Evolutionary conservation across 345 rosid species (phyloP).

Genomic region (Physaria fendleri): DNA sequence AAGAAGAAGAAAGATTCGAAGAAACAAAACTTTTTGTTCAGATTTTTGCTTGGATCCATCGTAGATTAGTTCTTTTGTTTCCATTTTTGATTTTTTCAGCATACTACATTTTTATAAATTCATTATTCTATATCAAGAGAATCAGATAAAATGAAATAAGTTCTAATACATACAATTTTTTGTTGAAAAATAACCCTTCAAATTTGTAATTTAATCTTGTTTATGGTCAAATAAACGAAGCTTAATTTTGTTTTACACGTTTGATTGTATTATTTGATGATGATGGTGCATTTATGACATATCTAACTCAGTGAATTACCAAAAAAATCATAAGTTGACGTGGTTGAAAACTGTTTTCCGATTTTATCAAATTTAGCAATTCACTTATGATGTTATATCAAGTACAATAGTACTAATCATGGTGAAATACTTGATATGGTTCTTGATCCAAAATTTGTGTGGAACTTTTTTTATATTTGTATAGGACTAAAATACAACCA

Average conservation of each 20-base stretch:
- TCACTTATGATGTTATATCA: neutral
- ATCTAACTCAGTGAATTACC: neutral
- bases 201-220: neutral
- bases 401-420: neutral
- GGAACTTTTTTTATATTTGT: neutral
- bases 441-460: neutral
- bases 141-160: too few relatives aligned
- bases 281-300: neutral
- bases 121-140: too few relatives aligned
- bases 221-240: slow-evolving; percentile 1
- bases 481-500: neutral
- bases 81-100: neutral
- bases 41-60: slow-evolving; percentile 29
- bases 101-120: neutral
- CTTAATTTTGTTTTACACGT: too few relatives aligned
- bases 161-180: too few relatives aligned
- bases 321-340: neutral
- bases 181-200: too few relatives aligned
- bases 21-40: slow-evolving; percentile 25
- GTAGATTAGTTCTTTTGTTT: slow-evolving; percentile 20
- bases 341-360: neutral
- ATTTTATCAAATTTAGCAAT: neutral
- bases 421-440: neutral
- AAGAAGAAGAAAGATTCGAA: slow-evolving; percentile 23
- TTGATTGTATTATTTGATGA: neutral